Conservation (phyloP, 108 stramenopile genomes). For the Bacterosira constricta region DNA sequence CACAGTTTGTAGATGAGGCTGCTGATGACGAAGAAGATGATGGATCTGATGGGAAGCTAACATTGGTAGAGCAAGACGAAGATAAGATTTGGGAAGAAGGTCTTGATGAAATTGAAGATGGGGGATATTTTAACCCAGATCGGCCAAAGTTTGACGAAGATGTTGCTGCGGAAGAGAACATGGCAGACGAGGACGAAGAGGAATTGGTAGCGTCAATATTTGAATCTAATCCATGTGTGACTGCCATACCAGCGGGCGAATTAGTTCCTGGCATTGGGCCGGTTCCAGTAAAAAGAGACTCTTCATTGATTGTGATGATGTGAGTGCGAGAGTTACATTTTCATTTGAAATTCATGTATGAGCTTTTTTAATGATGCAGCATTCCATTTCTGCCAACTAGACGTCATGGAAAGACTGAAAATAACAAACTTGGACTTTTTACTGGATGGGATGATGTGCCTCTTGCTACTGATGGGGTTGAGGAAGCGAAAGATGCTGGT, state of each 20-base stretch:
- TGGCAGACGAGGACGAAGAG: background rate
- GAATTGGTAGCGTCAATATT: slow-evolving; percentile 21
- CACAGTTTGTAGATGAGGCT: slow-evolving; percentile 65
- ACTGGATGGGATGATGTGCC: slow-evolving; percentile 94
- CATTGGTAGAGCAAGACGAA: slow-evolving; percentile 53
- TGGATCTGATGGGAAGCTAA: slow-evolving; percentile 75
- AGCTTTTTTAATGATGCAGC: no score
- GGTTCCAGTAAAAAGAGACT: slow-evolving; percentile 42
- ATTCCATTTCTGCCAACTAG: no score
- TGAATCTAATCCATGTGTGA: slow-evolving; percentile 53
- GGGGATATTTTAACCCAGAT: slow-evolving; percentile 65
- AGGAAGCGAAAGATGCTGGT: slow-evolving; percentile 88
- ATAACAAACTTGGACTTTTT: slow-evolving; percentile 93
- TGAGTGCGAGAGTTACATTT: background rate
- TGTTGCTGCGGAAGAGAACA: slow-evolving; percentile 12
- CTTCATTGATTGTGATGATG: slow-evolving; percentile 90
- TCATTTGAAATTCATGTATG: background rate
- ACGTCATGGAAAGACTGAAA: slow-evolving; percentile 92
- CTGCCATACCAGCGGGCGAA: slow-evolving; percentile 50
- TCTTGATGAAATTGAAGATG: slow-evolving; percentile 50
- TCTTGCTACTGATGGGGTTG: slow-evolving; percentile 85
- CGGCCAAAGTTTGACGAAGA: slow-evolving; percentile 43
- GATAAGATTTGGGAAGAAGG: slow-evolving; percentile 64
- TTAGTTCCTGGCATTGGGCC: slow-evolving; percentile 40
- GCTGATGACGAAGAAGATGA: slow-evolving; percentile 70